A percentile compares a stretch with the other conserved stretches of the same genome.
Conservation (phyloP, 208 protist genomes). For the Crithidia sp. region DNA sequence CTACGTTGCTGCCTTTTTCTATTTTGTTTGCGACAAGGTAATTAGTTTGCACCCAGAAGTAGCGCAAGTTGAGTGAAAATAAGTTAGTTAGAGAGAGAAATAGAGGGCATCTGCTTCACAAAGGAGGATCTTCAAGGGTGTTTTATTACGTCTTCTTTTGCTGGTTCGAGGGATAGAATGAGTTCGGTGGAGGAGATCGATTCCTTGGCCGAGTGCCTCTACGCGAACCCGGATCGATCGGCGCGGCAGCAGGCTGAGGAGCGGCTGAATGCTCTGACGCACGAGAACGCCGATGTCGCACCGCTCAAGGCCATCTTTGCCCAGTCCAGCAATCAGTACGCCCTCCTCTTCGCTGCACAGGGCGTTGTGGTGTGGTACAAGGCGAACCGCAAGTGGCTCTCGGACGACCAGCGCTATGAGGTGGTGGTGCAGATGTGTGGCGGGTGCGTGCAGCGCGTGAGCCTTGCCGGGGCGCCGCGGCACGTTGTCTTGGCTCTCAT, state of each 20-base stretch:
- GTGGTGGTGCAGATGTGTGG: constrained; percentile 68
- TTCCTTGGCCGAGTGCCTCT: constrained; percentile 69
- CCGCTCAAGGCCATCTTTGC: constrained; percentile 55
- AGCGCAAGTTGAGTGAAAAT: no score
- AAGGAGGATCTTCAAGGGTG: no score
- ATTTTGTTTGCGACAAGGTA: no score
- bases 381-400: constrained; percentile 58
- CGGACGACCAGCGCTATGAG: constrained; percentile 36
- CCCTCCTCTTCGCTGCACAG: constrained; percentile 77
- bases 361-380: constrained; percentile 76
- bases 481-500: constrained; percentile 68
- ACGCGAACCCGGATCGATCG: constrained; percentile 54
- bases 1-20: no score
- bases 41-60: no score
- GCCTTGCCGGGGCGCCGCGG: constrained; percentile 59
- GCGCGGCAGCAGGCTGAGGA: constrained; percentile 52
- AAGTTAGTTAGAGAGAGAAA: no score
- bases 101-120: no score
- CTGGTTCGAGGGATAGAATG: constrained; percentile 20
- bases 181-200: constrained; percentile 69
- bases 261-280: constrained; percentile 50
- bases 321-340: constrained; percentile 79
- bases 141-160: not conserved
- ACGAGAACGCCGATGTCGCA: constrained; percentile 53
- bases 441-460: constrained; percentile 62